Percentiles rank a stretch among this genome's conserved stretches.
phyloP scores from a whole-genome alignment of 1,284 basidiomycete genomes.

The Melampsora allii-populina region DNA sequence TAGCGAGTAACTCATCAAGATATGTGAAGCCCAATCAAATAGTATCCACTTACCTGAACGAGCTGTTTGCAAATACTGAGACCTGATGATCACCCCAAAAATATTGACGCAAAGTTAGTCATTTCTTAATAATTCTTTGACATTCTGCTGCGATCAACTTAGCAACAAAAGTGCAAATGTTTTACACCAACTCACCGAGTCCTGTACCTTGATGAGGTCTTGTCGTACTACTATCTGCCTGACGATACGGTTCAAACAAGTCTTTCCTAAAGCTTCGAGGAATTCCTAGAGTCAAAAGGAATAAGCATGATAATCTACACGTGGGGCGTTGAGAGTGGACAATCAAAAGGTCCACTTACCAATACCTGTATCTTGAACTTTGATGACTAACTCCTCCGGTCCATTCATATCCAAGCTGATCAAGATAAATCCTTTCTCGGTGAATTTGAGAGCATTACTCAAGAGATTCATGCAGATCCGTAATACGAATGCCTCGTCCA shows the following conservation, averaged over 20 bases:
- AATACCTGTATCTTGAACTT: constrained; percentile 46
- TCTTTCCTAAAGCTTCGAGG: constrained; percentile 39
- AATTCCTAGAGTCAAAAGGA: constrained; percentile 12
- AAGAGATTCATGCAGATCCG: constrained; percentile 47
- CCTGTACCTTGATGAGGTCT: constrained; percentile 46
- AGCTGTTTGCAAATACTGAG: constrained; percentile 42
- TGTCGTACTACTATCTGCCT: constrained; percentile 46
- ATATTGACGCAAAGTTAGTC: too few relatives aligned
- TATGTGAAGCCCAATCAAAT: too few relatives aligned
- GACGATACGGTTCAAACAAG: constrained; percentile 46
- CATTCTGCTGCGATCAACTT: background rate
- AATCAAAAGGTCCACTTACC: constrained; percentile 17
- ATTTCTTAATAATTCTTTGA: background rate
- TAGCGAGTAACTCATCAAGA: too few relatives aligned
- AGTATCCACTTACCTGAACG: constrained; percentile 22
- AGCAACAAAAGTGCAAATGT: background rate
- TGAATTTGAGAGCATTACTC: constrained; percentile 47
- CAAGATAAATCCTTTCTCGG: constrained; percentile 45
- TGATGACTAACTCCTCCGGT: constrained; percentile 41
- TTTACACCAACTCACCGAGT: constrained; percentile 21
- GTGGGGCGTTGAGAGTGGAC: background rate
- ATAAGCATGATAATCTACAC: background rate
- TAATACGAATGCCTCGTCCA: constrained; percentile 46
- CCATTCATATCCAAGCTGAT: constrained; percentile 40
- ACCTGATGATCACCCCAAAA: background rate